Conservation (phyloP, 768 basidiomycete species). For the Suillus spraguei region DNA sequence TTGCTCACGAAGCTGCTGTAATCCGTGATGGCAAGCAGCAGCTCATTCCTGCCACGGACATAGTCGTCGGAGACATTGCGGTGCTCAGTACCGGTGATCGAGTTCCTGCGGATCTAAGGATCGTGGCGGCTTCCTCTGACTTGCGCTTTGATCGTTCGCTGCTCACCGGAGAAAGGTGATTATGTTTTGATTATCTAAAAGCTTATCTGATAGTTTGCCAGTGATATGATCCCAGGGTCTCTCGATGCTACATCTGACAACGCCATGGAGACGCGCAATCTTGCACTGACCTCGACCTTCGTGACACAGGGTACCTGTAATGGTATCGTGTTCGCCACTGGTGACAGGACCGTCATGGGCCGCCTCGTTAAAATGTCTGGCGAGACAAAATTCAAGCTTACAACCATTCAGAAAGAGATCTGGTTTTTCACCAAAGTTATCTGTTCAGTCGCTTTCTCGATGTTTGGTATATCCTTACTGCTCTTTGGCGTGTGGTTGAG, state of each 20-base stretch:
- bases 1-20: slow-evolving; percentile 60
- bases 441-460: slow-evolving; percentile 43
- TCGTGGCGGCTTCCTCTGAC: slow-evolving; percentile 54
- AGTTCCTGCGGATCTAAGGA: slow-evolving; percentile 60
- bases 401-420: slow-evolving; percentile 12
- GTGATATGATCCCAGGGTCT: slow-evolving; percentile 37
- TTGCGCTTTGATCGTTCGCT: slow-evolving; percentile 55
- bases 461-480: slow-evolving; percentile 31
- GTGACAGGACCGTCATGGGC: slow-evolving; percentile 52
- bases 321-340: slow-evolving; percentile 51
- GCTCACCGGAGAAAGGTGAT: slow-evolving; percentile 51
- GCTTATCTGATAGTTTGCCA: slow-evolving; percentile 9
- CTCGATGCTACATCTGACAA: slow-evolving; percentile 45
- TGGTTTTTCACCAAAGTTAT: slow-evolving; percentile 58
- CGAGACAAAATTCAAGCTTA: slow-evolving; percentile 40
- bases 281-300: slow-evolving; percentile 38
- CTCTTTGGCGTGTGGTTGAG: too few species aligned
- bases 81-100: slow-evolving; percentile 56
- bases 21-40: slow-evolving; percentile 51
- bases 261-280: slow-evolving; percentile 52
- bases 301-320: slow-evolving; percentile 51
- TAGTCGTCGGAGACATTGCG: slow-evolving; percentile 60
- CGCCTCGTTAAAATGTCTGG: slow-evolving; percentile 42
- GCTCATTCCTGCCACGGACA: slow-evolving; percentile 51
- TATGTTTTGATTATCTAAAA: slow-evolving; percentile 9